Percentiles rank a stretch among this genome's conserved stretches.
phyloP scores from a whole-genome alignment of 257 asterid genomes.

The Parsonsia alboflavescens region DNA sequence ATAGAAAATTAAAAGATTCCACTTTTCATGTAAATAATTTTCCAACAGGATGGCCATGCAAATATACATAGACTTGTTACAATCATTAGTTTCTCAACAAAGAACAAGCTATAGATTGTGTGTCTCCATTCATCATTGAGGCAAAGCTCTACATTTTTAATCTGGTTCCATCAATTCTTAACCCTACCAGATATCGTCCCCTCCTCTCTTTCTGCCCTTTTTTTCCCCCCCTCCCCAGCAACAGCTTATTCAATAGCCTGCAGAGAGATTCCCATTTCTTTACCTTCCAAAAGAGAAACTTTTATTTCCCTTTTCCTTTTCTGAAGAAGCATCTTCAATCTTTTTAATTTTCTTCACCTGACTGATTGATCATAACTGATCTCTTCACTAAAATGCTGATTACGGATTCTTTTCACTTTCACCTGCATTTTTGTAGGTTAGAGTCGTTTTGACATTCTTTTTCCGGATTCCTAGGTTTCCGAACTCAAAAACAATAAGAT shows the following conservation, averaged over 20 bases:
- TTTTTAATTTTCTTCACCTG: background rate
- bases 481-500: background rate
- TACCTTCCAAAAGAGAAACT: background rate
- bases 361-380: background rate
- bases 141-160: background rate
- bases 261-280: constrained; percentile 3
- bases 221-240: background rate
- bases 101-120: background rate
- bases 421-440: background rate
- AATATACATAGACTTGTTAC: background rate
- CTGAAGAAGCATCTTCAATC: background rate
- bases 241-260: background rate
- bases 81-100: constrained; percentile 11
- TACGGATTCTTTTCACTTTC: background rate
- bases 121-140: background rate
- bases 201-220: background rate
- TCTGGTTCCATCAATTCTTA: background rate
- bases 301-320: background rate
- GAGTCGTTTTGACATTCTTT: constrained; percentile 1
- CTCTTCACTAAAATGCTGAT: background rate
- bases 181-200: background rate
- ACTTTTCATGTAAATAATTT: background rate
- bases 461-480: background rate
- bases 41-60: constrained; percentile 1
- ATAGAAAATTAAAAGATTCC: background rate